These are phyloP conservation scores for Heliamphora exappendiculata DNA, from an alignment of 148 eudicot genomes.

Conservation along the genomic window DNA sequence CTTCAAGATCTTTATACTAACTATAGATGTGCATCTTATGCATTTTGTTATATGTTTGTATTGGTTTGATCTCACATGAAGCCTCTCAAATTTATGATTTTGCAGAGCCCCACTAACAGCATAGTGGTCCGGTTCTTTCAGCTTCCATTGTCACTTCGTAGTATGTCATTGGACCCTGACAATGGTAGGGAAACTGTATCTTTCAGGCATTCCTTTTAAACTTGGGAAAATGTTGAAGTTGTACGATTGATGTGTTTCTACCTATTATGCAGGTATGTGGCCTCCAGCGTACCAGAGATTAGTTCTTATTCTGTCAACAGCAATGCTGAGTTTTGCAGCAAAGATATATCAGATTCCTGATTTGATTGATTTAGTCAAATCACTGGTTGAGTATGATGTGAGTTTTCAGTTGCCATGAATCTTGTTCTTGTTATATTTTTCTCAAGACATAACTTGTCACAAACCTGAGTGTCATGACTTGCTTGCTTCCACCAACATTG, in stretches of 20 bases:
- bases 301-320: constrained; percentile 58
- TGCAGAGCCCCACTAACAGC: constrained; percentile 51
- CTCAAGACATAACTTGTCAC: too few species aligned
- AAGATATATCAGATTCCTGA: constrained; percentile 65
- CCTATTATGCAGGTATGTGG: constrained; percentile 36
- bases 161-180: constrained; percentile 46
- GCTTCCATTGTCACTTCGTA: constrained; percentile 71
- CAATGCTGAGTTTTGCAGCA: constrained; percentile 80
- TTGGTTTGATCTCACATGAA: not conserved
- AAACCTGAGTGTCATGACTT: not conserved
- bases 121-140: constrained; percentile 70
- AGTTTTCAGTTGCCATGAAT: constrained; percentile 18
- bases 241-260: not conserved
- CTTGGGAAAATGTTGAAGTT: not conserved
- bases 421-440: not conserved
- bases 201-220: not conserved
- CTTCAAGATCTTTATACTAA: not conserved
- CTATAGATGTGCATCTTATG: not conserved
- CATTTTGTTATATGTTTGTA: not conserved
- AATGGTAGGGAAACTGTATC: constrained; percentile 37
- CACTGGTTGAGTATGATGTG: constrained; percentile 51
- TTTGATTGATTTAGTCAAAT: constrained; percentile 42
- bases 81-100: not conserved
- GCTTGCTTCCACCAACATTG: not conserved
- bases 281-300: constrained; percentile 71